Evolutionary conservation across 371 early-diverging fungal genomes (phyloP).

Genomic region (Lichtheimia hyalospora): DNA sequence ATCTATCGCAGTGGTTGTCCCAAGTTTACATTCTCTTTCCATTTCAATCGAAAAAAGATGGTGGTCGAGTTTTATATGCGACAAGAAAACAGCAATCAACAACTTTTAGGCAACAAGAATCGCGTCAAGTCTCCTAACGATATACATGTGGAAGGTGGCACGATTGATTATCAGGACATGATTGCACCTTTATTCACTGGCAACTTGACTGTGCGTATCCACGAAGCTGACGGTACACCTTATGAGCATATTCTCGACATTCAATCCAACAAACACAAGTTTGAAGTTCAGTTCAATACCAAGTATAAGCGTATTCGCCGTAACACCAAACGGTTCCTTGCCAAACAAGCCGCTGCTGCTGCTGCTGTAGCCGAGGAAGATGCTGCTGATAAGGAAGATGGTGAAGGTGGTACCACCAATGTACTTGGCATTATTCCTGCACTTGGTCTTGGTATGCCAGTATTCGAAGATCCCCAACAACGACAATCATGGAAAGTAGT

Average conservation of each 20-base stretch:
- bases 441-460: constrained; percentile 68
- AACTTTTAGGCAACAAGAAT: neutral
- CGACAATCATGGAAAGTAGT: constrained; percentile 74
- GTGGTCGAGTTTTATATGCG: constrained; percentile 87
- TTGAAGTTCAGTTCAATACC: constrained; percentile 93
- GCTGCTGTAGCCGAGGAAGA: constrained; percentile 70
- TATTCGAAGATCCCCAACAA: constrained; percentile 71
- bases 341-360: constrained; percentile 78
- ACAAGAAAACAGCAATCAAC: constrained; percentile 77
- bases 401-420: constrained; percentile 40
- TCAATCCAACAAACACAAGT: constrained; percentile 72
- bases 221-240: constrained; percentile 92
- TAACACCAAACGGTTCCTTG: constrained; percentile 79
- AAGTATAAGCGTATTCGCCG: constrained; percentile 94
- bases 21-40: constrained; percentile 73
- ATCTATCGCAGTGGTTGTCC: constrained; percentile 90
- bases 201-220: constrained; percentile 86
- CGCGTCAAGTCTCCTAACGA: neutral
- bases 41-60: constrained; percentile 93
- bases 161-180: constrained; percentile 6
- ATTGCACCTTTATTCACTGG: constrained; percentile 66
- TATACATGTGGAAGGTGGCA: constrained; percentile 1
- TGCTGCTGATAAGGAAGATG: constrained; percentile 59
- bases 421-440: constrained; percentile 49
- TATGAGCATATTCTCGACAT: constrained; percentile 93